Base-by-base conservation (phyloP, 208 protist genomes). In the Leishmania amazonensis region DNA sequence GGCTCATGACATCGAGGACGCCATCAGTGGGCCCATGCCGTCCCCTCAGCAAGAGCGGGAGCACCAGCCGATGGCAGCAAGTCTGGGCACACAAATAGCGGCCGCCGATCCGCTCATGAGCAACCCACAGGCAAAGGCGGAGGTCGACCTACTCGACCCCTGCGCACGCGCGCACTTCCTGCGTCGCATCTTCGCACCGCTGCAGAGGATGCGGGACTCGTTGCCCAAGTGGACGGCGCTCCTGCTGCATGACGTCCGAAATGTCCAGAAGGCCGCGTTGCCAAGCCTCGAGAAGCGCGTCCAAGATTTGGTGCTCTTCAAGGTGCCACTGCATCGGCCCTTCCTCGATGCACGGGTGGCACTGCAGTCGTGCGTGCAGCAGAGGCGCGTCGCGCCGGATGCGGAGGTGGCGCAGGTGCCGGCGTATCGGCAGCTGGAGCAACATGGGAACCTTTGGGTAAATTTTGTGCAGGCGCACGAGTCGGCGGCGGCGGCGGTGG, bases 151-250 rank as follows among this genome's bases (percentile, higher is more conserved):
- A 67, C 81, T 96, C 21, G 83, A 96, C 78, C 89, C 90, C 19
- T 85, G 83, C 35, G 80, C 81, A 38, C 81, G 82, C 15, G 86
- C 85, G 2, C 73, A 96, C 71, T 90, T 88, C 47, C 78, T 96
- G 80, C 94, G 94, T 3, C 90, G 91, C 40, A 73, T 93, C 35
- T 97, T 96, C 81, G 86, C 92, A 1, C 89, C 88, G 11, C 72
- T 95, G 19, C 87, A 95, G 64, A 87, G 85, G 68, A 58, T 76
- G 2, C 89, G 91, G 15, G 70, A 60, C 2, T 78, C 90, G 68
- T 79, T 95, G 76, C 92, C 90, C 19, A 89, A 88, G 81, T 84
- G 79, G 31, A 78, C 91, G 15, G 87, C 90, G 60, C 85, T 94
- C 47, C 76, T 97, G 21, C 70, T 95, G 45, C 67, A 87, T 19